Conservation (phyloP, 2,329 filamentous ascomycete genomes). For the Monosporascus sp. region DNA sequence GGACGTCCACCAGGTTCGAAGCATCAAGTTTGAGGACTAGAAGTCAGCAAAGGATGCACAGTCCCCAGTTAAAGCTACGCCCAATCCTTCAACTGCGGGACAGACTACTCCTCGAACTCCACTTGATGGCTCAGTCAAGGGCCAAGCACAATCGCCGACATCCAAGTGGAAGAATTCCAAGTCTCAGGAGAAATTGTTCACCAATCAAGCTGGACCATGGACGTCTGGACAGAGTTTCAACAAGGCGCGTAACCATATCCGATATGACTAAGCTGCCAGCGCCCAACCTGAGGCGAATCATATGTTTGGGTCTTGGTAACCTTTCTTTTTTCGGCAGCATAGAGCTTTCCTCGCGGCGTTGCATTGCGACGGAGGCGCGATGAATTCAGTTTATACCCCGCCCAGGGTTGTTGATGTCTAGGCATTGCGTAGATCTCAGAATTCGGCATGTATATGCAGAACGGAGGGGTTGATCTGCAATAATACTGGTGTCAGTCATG, state of each 20-base stretch:
- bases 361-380: neutral
- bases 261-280: neutral
- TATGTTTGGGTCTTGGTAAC: neutral
- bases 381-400: neutral
- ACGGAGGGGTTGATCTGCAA: neutral
- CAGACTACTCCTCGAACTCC: neutral
- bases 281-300: neutral
- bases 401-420: neutral
- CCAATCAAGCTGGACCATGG: no score
- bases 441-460: neutral
- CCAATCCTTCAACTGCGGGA: neutral
- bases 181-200: neutral
- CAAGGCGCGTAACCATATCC: neutral
- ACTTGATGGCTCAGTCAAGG: neutral
- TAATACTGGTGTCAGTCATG: no score
- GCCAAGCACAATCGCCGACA: neutral
- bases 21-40: constrained; percentile 92
- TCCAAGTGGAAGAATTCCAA: neutral
- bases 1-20: constrained; percentile 75
- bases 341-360: neutral
- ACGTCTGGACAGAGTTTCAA: neutral
- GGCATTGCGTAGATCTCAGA: neutral
- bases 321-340: neutral
- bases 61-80: neutral
- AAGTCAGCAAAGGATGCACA: constrained; percentile 9